Evolutionary conservation across 345 rosid species (phyloP), one percentile per base, ranked within the genome.

Genomic region (Sisymbrium irio): DNA sequence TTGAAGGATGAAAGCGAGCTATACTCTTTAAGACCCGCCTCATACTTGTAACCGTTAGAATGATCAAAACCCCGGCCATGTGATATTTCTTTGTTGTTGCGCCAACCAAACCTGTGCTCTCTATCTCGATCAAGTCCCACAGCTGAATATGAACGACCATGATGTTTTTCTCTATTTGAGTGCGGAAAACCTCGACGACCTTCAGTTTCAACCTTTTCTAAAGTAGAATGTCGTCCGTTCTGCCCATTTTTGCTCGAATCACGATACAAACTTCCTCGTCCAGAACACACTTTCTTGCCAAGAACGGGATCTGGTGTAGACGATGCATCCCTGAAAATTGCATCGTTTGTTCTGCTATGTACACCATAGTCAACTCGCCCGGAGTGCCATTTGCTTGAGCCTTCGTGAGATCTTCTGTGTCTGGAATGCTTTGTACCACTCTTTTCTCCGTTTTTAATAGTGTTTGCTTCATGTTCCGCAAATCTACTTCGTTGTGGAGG

Each of bases 71-170:
- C 74, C 60, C 51, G 59, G 55, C 57, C 41, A 62, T 32, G 76
- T 4, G 81, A 79, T 53, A 69, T 74, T 60, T 72, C 56, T 62
- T 79, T 55, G 40, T 36, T 46, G 44, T 50, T 57, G 40, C 53
- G 65, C 78, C 63, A 73, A 62, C 55, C 80, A 61, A 63, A 78
- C 69, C 19, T 77, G 53, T 18, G 74, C 60, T 45, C 82, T 33
- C 77, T 82, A 59, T n/a, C 17, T 70, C 84, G 74, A 45, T 41
- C 61, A 73, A 44, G 51, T 73, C 65, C 69, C 74, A 74, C 32
- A 27, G 82, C 71, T 47, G 75, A 25, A 59, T 67, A 39, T 55
- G 69, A 78, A 62, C 80, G 72, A 58, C 71, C 66, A 75, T 46
- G 65, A 15, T 12, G 32, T 28, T 45, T 67, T 61, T 47, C 64